Base-by-base conservation (phyloP, 83 land plant species). In the Isoetes engelmannii region DNA sequence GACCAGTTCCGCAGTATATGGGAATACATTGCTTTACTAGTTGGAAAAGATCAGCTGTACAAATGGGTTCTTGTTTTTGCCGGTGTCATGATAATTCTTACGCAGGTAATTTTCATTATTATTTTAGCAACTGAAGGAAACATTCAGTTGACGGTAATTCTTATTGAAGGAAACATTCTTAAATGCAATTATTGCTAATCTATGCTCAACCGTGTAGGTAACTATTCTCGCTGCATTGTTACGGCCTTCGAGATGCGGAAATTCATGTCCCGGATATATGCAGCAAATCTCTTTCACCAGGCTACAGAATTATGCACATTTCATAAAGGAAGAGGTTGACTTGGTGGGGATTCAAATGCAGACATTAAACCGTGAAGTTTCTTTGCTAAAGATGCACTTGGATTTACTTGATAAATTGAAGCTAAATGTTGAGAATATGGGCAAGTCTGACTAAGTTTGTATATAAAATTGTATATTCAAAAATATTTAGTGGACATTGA, bases 271-370 rank as follows among this genome's bases (percentile, higher is more conserved):
- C n/a, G 64, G 65, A 12, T 60, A 45, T 1, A 47, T 5, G 5
- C 19, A 37, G 20, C 65, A 43, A 47, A 73, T 68, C 6, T 56
- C 77, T 13, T 15, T 74, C 12, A 73, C 56, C 4, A 68, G 77
- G 77, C 37, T 74, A 50, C 73, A 69, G 54, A 55, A 62, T 15
- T 63, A 54, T 15, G 63, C 64, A 13, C 77, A 54, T 28, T 20
- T 46, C 48, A 54, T 74, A 45, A 69, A 69, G 62, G 73, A 74
- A 58, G 77, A 74, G 57, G 68, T 74, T 15, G 74, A 64, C 3
- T 7, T 74, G 73, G 63, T 73, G 5, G 77, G 69, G 18, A 20
- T 61, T n/a, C 75, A 65, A 28, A 7, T 74, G 63, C 77, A 74
- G 12, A 53, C 48, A 15, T 69, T 74, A 73, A 72, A 74, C 6